phyloP scores from a whole-genome alignment of 1,284 basidiomycete species.

The Sporisorium reilianum region DNA sequence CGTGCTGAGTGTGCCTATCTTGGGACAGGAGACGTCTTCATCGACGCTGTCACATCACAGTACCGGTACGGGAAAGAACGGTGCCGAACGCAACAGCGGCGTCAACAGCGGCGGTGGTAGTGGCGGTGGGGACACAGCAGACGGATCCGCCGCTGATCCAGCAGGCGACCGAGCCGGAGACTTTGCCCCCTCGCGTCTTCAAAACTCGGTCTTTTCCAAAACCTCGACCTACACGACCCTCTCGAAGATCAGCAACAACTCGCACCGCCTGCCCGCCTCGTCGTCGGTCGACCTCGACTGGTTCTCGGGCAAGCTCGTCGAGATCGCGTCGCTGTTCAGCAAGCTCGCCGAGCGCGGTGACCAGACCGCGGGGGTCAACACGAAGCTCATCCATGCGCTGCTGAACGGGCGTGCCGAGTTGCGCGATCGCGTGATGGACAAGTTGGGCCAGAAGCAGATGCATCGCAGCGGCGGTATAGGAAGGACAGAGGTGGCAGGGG shows the following conservation, averaged over 20 bases:
- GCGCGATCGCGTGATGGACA: constrained; percentile 26
- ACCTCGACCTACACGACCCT: constrained; percentile 9
- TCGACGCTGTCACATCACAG: background rate
- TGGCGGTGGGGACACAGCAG: background rate
- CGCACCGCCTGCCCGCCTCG: background rate
- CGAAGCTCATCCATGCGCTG: constrained; percentile 26
- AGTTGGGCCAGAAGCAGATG: constrained; percentile 20
- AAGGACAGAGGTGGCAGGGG: background rate
- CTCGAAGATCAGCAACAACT: background rate
- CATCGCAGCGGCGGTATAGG: background rate
- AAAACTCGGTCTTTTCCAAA: constrained; percentile 13
- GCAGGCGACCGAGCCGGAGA: background rate
- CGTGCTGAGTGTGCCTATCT: constrained; percentile 27
- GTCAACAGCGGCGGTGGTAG: background rate
- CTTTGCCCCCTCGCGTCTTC: constrained; percentile 23
- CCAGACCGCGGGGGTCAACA: constrained; percentile 30
- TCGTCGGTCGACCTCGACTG: constrained; percentile 30
- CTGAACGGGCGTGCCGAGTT: constrained; percentile 26
- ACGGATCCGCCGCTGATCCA: background rate
- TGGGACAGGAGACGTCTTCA: constrained; percentile 15
- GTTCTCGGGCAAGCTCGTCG: constrained; percentile 32
- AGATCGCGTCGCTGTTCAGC: constrained; percentile 22
- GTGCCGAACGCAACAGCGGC: background rate
- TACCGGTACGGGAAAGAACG: background rate
- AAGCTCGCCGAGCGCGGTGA: constrained; percentile 29